These are phyloP conservation scores for Jamesozyma hellenica DNA, from an alignment of 805 yeast species.

Conservation along the genomic window DNA sequence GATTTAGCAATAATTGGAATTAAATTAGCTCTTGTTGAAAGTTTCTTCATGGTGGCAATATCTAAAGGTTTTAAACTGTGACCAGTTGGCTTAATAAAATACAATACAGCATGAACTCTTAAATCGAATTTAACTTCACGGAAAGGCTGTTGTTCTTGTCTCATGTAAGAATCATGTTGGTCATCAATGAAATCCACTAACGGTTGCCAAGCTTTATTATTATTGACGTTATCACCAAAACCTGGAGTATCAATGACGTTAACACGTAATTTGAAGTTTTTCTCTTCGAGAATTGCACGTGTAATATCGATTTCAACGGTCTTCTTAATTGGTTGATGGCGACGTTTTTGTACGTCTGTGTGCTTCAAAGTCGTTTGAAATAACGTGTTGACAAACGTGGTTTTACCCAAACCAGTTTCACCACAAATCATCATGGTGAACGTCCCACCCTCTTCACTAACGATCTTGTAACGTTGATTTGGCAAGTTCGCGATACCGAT, in stretches of 20 bases:
- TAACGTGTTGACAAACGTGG: slow-evolving; percentile 80
- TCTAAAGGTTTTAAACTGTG: slow-evolving; percentile 82
- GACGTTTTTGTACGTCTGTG: slow-evolving; percentile 33
- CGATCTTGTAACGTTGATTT: slow-evolving; percentile 67
- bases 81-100: slow-evolving; percentile 86
- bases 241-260: slow-evolving; percentile 90
- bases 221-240: slow-evolving; percentile 83
- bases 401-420: slow-evolving; percentile 84
- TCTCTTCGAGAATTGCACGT: slow-evolving; percentile 76
- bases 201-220: slow-evolving; percentile 78
- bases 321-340: slow-evolving; percentile 43
- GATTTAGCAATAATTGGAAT: slow-evolving; percentile 84
- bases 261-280: slow-evolving; percentile 65
- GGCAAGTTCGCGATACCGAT: slow-evolving; percentile 67
- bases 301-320: slow-evolving; percentile 72
- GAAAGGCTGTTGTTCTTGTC: slow-evolving; percentile 86
- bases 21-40: slow-evolving; percentile 71
- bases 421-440: slow-evolving; percentile 83
- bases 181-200: slow-evolving; percentile 82
- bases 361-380: slow-evolving; percentile 66
- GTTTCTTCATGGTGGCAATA: slow-evolving; percentile 76
- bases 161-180: slow-evolving; percentile 80
- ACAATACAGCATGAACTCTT: slow-evolving; percentile 83
- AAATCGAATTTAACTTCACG: slow-evolving; percentile 61
- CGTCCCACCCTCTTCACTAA: slow-evolving; percentile 63